phyloP scores from a whole-genome alignment of 1,284 basidiomycete species.

The Irpex lacteus region DNA sequence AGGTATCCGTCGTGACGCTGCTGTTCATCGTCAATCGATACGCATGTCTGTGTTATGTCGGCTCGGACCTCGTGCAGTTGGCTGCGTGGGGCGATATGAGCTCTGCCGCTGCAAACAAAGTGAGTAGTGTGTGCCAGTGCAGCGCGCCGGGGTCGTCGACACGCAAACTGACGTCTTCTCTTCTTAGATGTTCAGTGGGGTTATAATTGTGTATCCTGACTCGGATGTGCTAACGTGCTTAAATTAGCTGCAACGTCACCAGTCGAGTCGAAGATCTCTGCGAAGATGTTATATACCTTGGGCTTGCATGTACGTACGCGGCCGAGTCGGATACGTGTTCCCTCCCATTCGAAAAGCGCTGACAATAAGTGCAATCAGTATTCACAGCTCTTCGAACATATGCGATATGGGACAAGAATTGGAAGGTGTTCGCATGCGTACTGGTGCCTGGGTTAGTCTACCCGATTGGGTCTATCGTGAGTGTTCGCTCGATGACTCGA shows the following conservation, averaged over 20 bases:
- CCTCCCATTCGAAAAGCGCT: neutral
- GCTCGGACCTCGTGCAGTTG: neutral
- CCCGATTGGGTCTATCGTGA: neutral
- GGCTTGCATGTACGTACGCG: neutral
- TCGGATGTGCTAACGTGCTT: neutral
- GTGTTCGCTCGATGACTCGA: neutral
- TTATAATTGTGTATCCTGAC: neutral
- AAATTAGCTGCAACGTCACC: neutral
- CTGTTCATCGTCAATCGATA: neutral
- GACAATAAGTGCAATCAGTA: neutral
- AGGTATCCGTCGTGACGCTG: neutral
- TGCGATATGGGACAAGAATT: neutral
- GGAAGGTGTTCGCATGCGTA: neutral
- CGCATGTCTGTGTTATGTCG: neutral
- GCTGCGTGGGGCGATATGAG: neutral
- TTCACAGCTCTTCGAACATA: neutral
- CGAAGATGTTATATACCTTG: neutral
- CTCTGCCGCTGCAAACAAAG: neutral
- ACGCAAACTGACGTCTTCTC: neutral
- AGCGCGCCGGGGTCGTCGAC: neutral
- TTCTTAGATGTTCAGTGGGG: neutral
- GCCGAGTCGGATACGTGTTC: neutral
- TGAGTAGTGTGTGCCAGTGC: neutral
- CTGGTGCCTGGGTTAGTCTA: neutral
- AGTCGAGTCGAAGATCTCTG: neutral